phyloP scores from a whole-genome alignment of 1,284 basidiomycete species.

The Fomitopsis pinicola region DNA sequence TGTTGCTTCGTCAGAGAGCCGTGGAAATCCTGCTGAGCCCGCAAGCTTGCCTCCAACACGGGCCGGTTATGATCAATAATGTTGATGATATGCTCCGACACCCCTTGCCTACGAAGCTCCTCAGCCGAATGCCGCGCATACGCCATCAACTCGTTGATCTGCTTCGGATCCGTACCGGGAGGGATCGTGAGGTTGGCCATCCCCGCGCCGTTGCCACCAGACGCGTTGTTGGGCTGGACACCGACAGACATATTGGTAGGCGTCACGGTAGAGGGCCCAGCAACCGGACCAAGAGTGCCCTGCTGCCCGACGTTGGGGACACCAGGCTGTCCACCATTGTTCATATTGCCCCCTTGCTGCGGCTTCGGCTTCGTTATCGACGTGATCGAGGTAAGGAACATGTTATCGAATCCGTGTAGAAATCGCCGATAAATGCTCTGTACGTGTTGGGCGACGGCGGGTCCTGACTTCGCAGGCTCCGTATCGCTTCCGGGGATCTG shows the following conservation, averaged over 20 bases:
- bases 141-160: slow-evolving; percentile 38
- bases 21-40: slow-evolving; percentile 40
- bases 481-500: slow-evolving; percentile 52
- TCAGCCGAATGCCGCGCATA: slow-evolving; percentile 40
- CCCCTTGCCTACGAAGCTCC: slow-evolving; percentile 48
- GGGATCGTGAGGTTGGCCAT: slow-evolving; percentile 8
- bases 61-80: slow-evolving; percentile 55
- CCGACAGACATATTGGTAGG: neutral
- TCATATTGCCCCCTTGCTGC: slow-evolving; percentile 3
- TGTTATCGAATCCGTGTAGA: slow-evolving; percentile 51
- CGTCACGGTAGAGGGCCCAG: neutral
- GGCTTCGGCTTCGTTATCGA: slow-evolving; percentile 10
- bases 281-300: neutral
- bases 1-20: slow-evolving; percentile 14
- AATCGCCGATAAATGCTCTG: slow-evolving; percentile 57
- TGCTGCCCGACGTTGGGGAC: neutral
- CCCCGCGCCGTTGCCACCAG: neutral
- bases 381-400: slow-evolving; percentile 36
- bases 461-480: slow-evolving; percentile 55
- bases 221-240: neutral
- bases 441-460: slow-evolving; percentile 54
- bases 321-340: neutral
- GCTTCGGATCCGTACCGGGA: slow-evolving; percentile 19
- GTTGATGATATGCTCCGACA: slow-evolving; percentile 48
- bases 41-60: slow-evolving; percentile 35